Evolutionary conservation across 306 rosid species (phyloP).

Genomic region (Glycine tomentella): DNA sequence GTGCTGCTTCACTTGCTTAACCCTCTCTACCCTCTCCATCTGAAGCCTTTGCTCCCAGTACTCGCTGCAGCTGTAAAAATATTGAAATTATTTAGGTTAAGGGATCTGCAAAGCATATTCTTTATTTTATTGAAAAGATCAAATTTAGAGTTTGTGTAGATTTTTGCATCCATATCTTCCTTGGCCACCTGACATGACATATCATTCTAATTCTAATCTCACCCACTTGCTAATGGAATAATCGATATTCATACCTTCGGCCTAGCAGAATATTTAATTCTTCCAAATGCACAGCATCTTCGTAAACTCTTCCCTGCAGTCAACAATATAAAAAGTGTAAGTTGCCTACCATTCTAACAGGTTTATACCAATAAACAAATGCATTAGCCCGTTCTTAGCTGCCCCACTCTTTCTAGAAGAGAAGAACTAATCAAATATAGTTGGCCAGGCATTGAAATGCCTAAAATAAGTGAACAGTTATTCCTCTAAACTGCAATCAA

Average conservation of each 20-base stretch:
- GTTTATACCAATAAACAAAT: background rate
- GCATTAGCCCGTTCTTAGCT: conserved; percentile 11
- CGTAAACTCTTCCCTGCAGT: conserved; percentile 65
- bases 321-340: conserved; percentile 22
- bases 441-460: conserved; percentile 12
- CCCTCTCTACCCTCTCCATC: conserved; percentile 74
- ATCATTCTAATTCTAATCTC: background rate
- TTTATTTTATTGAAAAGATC: background rate
- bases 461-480: background rate
- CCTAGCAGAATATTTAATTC: conserved; percentile 71
- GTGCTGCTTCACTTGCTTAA: conserved; percentile 79
- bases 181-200: background rate
- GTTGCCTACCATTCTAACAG: conserved; percentile 26
- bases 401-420: background rate
- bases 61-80: conserved; percentile 62
- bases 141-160: background rate
- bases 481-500: too few relatives aligned
- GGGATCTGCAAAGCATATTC: background rate
- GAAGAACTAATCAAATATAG: conserved; percentile 1
- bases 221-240: background rate
- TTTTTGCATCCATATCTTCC: conserved; percentile 33
- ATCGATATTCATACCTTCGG: conserved; percentile 57
- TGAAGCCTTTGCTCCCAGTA: conserved; percentile 82
- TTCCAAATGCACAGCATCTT: conserved; percentile 77
- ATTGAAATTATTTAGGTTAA: background rate